Percentiles rank a stretch among this genome's conserved stretches.
phyloP scores from a whole-genome alignment of 2,329 filamentous ascomycete genomes.

The Arthroderma sp. region DNA sequence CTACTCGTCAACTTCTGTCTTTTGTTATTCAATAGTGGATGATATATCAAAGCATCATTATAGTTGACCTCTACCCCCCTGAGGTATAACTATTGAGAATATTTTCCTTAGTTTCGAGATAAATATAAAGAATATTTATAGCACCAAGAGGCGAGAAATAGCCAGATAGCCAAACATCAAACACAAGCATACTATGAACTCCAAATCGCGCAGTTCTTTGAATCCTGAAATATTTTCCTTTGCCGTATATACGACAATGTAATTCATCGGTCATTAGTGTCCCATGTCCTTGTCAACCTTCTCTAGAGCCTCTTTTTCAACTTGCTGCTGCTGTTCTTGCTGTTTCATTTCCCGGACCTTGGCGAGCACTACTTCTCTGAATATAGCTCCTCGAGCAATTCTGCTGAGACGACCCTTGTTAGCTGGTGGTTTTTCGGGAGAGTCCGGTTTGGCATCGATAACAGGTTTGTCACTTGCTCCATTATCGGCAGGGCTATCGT shows the following conservation, averaged over 20 bases:
- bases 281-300: slow-evolving; percentile 20
- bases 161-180: too few relatives aligned
- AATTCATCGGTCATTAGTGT: background rate
- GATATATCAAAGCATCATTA: too few relatives aligned
- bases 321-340: slow-evolving; percentile 61
- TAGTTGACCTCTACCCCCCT: too few relatives aligned
- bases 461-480: slow-evolving; percentile 32
- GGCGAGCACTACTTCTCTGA: slow-evolving; percentile 84
- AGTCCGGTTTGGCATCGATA: slow-evolving; percentile 16
- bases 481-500: background rate
- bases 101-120: background rate
- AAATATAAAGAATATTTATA: background rate
- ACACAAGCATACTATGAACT: background rate
- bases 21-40: background rate
- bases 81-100: background rate
- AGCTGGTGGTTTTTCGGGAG: background rate
- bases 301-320: slow-evolving; percentile 46
- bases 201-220: background rate
- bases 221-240: background rate
- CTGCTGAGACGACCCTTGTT: slow-evolving; percentile 42
- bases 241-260: background rate
- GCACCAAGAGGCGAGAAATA: background rate
- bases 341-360: slow-evolving; percentile 90
- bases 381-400: slow-evolving; percentile 59
- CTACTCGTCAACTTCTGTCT: background rate